Base-by-base conservation (phyloP, 805 yeast genomes). In the Ascoidea asiatica region DNA sequence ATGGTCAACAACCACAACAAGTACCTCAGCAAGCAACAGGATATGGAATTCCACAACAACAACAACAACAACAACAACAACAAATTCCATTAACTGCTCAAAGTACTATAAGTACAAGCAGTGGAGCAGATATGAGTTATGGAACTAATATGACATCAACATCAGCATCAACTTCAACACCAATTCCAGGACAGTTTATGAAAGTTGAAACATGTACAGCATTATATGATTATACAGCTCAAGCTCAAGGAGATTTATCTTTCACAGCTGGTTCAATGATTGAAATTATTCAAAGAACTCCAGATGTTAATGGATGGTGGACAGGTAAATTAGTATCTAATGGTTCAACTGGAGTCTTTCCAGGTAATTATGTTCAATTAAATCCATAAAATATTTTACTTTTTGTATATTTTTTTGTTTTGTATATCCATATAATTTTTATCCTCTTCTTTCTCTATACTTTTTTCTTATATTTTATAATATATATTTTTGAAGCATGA, bases 271-370 rank as follows among this genome's bases (percentile, higher is more conserved):
- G 97, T 19, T 82, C 89, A 18, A 73, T 78, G 29, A 89, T 92
- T 51, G 84, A 85, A 53, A 70, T 92, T 48, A 75, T 88, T 2
- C 84, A 87, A 57, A 79, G 86, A 56, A 82, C 95, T 1, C 69
- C 75, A 0, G 95, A 88, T 58, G 72, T 79, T 44, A 87, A 86
- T 55, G 98, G 95, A 5, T 92, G 98, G 98, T 92, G 98, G 98
- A 87, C 96, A 0, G 98, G 98, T 13, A 6, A 11, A 23, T 23
- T 23, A 11, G 65, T 71, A 37, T 66, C 73, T 50, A 85, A 87
- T 54, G 97, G 96, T 7, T 80, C 70, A 47, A 79, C 81, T 47
- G 98, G 98, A 46, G 83, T 80, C 7, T 92, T 94, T 68, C 98
- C 98, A 5, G 98, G 96, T 7, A 90, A 90, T 59, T 92, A 92